phyloP scores from a whole-genome alignment of 2,329 filamentous ascomycete species.

The Drechslerella dactyloides region DNA sequence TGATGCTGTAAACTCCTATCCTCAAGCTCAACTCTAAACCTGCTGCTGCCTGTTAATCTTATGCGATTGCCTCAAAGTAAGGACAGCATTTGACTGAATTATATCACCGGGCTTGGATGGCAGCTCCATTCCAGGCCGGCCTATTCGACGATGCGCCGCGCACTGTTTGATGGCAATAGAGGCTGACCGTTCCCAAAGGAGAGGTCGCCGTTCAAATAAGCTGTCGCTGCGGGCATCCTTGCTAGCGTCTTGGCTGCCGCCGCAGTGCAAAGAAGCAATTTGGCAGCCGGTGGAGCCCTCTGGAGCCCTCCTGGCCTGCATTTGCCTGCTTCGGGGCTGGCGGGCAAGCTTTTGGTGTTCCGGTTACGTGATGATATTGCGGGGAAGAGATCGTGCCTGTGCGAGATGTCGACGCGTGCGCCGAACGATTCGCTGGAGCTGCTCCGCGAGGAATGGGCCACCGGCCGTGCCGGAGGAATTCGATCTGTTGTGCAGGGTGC shows the following conservation, averaged over 20 bases:
- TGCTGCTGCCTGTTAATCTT: neutral
- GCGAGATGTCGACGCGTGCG: slow-evolving; percentile 34
- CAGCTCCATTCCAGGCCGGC: neutral
- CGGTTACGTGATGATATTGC: slow-evolving; percentile 50
- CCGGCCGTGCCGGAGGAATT: neutral
- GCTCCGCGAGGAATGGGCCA: too few relatives aligned
- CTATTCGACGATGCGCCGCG: neutral
- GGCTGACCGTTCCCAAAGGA: slow-evolving; percentile 35
- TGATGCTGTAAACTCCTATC: too few relatives aligned
- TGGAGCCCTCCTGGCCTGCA: neutral
- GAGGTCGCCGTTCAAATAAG: slow-evolving; percentile 52
- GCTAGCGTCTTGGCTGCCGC: slow-evolving; percentile 49
- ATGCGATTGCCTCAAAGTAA: neutral
- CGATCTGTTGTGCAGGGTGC: slow-evolving; percentile 6
- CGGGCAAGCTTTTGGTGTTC: slow-evolving; percentile 24
- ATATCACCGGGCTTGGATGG: neutral
- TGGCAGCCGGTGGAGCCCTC: slow-evolving; percentile 1
- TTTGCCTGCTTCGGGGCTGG: too few relatives aligned
- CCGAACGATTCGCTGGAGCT: slow-evolving; percentile 44
- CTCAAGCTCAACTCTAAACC: too few relatives aligned
- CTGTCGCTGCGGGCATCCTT: slow-evolving; percentile 38
- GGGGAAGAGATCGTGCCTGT: slow-evolving; percentile 21
- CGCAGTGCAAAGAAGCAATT: slow-evolving; percentile 16
- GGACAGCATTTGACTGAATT: neutral
- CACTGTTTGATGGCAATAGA: slow-evolving; percentile 41